phyloP scores from a whole-genome alignment of 2,329 filamentous ascomycete species.

The Alternaria dauci region DNA sequence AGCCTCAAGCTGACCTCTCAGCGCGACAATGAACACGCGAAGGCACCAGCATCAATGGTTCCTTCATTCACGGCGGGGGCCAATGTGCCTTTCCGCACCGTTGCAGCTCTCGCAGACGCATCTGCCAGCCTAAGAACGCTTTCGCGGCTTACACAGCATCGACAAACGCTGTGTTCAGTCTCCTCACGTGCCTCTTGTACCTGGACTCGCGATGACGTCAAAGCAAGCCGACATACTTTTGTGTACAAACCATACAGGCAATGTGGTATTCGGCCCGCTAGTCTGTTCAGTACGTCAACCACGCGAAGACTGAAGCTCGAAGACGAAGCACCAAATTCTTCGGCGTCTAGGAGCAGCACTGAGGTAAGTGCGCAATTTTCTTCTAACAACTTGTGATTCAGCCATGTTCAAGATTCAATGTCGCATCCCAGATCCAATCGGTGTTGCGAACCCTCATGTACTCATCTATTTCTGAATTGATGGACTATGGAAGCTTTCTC shows the following conservation, averaged over 20 bases:
- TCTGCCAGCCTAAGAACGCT: conserved; percentile 15
- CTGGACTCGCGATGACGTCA: conserved; percentile 24
- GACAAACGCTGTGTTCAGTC: conserved; percentile 27
- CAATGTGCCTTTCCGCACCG: conserved; percentile 21
- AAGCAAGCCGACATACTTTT: conserved; percentile 5
- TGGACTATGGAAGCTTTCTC: no score
- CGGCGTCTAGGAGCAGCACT: conserved; percentile 5
- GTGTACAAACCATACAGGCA: conserved; percentile 6
- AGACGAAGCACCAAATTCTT: conserved; percentile 15
- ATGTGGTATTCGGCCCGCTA: conserved; percentile 5
- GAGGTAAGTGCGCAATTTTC: conserved; percentile 25
- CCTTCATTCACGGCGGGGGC: conserved; percentile 28
- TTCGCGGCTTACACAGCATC: conserved; percentile 21
- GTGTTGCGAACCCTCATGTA: neutral
- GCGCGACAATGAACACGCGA: conserved; percentile 16
- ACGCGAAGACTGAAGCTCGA: conserved; percentile 17
- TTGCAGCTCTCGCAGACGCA: conserved; percentile 15
- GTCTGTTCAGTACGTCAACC: conserved; percentile 33
- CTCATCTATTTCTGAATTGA: neutral
- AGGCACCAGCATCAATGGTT: conserved; percentile 18
- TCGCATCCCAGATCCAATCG: no score
- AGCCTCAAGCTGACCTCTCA: conserved; percentile 16
- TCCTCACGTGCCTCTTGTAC: conserved; percentile 46
- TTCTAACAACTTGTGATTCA: neutral
- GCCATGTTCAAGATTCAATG: neutral